Base-by-base conservation (phyloP, 1,284 basidiomycete species). In the Gymnopus androsaceus region DNA sequence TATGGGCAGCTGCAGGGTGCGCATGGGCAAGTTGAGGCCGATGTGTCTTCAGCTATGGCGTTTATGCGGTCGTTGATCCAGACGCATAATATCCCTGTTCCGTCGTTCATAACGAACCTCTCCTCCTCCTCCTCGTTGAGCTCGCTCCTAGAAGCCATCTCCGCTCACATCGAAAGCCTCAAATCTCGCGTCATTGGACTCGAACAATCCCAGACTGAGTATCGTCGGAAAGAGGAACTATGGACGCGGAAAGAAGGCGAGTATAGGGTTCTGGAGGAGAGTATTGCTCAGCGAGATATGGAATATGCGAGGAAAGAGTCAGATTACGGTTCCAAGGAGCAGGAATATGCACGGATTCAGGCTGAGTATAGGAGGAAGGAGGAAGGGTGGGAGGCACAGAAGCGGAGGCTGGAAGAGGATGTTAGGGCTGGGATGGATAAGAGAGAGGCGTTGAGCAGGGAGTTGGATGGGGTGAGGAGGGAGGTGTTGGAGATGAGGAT, bases 391-490 rank as follows among this genome's bases (percentile, higher is more conserved):
- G 73, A 76, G 7, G 55, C 60, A 0, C 46, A 70, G 17, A 71
- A 77, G 44, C 69, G 73, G 44, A 76, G 77, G 63, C 59, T 84
- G 50, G 82, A 85, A 61, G 78, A 78, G 30, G 80, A 84, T 54
- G 65, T 84, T 4, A 72, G 74, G 21, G 63, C 61, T 15, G 75
- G 76, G 0, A 54, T 78, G 36, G 78, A 80, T 59, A 79, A 78
- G 60, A 75, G 79, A 12, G 79, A 83, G 59, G 61, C 70, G 2
- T 63, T 85, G 25, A 69, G 71, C 46, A 69, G 72, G 47, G 83
- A 88, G 59, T 64, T 89, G 28, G 85, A 88, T 59, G 77, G 79
- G 17, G 76, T 76, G 6, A 72, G 79, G 54, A 74, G 70, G 55
- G 79, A 85, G 54, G 68, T 72, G 25, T 69, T 74, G 44, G 63